Evolutionary conservation across 805 yeast genomes (phyloP), one percentile per base, ranked within the genome.

Genomic region (Blastobotrys terrestris): DNA sequence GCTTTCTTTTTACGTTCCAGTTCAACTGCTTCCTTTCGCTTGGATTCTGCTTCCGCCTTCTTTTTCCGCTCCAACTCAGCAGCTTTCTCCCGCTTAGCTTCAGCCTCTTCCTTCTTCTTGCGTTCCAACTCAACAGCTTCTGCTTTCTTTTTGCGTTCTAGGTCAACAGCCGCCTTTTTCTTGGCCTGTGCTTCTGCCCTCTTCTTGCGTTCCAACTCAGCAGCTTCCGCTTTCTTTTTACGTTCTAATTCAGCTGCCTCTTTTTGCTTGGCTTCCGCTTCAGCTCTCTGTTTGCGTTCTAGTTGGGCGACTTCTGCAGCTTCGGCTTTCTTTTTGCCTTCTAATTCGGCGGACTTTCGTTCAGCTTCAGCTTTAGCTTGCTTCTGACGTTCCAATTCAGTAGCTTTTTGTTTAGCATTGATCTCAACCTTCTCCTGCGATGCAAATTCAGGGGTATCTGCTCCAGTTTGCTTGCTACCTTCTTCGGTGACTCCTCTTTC

Each of bases 31-130:
- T 16, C 21, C 13, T 44, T 44, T 15, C 21, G 18, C 14, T 26
- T 44, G 8, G 21, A 4, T 4, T 41, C 46, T 26, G 35, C 35
- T 20, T 44, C 39, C 31, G 20, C 20, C 44, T 40, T 40, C 14
- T 40, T 40, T 14, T 15, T 40, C 7, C 44, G 16, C 20, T 40
- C 44, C 44, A 15, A 15, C 14, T 15, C 44, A 6, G 15, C 21
- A 21, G 26, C 39, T 20, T 46, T 40, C 16, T 35, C 16, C 6
- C 43, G 44, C 48, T 51, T 45, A 2, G 43, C 47, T 7, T 51
- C 53, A 3, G 20, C 35, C 40, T 41, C 26, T 15, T 40, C 42
- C 48, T 47, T 51, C 47, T 39, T 42, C 49, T 50, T 22, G 2
- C 13, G 16, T n/a, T 20, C 20, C 18, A 15, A 5, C n/a, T 39